A percentile compares a stretch with the other conserved stretches of the same genome.
phyloP scores from a whole-genome alignment of 2,329 filamentous ascomycete species.

The Alternaria sp. region DNA sequence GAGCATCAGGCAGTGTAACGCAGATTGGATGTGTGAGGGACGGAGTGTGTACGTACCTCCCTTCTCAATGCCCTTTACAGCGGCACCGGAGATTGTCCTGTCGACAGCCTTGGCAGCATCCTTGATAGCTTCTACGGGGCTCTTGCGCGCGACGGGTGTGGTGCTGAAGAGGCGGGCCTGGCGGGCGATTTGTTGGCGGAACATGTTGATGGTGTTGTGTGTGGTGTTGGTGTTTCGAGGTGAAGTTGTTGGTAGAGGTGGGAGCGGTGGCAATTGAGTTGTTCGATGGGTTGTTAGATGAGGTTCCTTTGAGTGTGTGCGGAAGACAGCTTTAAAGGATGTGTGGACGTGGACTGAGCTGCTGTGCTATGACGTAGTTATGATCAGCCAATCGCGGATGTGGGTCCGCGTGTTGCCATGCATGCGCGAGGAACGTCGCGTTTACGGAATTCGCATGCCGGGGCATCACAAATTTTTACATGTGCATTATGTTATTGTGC shows the following conservation, averaged over 20 bases:
- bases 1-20: conserved; percentile 5
- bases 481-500: neutral
- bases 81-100: conserved; percentile 60
- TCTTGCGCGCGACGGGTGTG: conserved; percentile 57
- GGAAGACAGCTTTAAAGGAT: conserved; percentile 26
- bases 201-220: conserved; percentile 48
- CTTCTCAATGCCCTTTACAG: conserved; percentile 68
- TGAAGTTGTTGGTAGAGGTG: conserved; percentile 1
- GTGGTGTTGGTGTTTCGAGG: conserved; percentile 4
- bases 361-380: conserved; percentile 30
- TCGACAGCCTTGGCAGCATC: conserved; percentile 66
- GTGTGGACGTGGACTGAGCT: conserved; percentile 8
- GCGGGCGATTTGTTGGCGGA: conserved; percentile 53
- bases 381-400: conserved; percentile 19
- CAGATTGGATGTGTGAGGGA: neutral
- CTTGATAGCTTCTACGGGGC: conserved; percentile 62
- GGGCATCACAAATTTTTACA: conserved; percentile 1
- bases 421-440: conserved; percentile 1
- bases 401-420: conserved; percentile 5
- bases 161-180: conserved; percentile 62
- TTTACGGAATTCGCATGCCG: conserved; percentile 7
- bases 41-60: conserved; percentile 58
- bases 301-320: conserved; percentile 2
- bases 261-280: conserved; percentile 2
- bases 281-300: conserved; percentile 10